Evolutionary conservation across 169 alveolate species (phyloP).

Genomic region (Eimeria mitis): DNA sequence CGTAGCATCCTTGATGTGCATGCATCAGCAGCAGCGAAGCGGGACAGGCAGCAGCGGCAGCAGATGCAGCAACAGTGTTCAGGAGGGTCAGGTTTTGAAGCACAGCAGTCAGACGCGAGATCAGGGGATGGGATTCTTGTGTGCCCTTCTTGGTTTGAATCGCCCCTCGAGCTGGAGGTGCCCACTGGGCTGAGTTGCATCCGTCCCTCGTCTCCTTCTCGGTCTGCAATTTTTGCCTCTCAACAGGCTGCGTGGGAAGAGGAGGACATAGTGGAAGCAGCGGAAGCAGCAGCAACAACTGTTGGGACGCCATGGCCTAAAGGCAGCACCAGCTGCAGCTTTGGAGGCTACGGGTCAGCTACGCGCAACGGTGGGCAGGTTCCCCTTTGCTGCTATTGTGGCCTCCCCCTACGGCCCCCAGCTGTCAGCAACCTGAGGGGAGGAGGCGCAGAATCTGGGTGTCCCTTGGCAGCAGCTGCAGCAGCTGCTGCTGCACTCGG

Average conservation of each 20-base stretch:
- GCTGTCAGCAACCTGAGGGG: conserved; percentile 30
- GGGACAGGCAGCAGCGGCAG: conserved; percentile 36
- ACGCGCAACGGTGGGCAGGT: conserved; percentile 73
- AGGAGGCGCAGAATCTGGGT: conserved; percentile 58
- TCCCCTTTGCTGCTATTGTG: conserved; percentile 74
- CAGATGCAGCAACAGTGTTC: conserved; percentile 40
- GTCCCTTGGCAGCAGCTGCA: conserved; percentile 68
- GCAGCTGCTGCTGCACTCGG: conserved; percentile 68
- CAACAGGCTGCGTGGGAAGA: conserved; percentile 62
- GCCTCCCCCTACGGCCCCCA: conserved; percentile 66
- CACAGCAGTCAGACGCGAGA: not conserved
- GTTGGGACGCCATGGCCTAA: conserved; percentile 65
- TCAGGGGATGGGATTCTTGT: conserved; percentile 18
- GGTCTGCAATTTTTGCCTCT: conserved; percentile 20
- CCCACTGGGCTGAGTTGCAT: not conserved
- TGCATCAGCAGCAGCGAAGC: conserved; percentile 19
- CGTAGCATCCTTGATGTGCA: conserved; percentile 42
- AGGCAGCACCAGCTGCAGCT: conserved; percentile 67
- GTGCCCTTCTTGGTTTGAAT: conserved; percentile 67
- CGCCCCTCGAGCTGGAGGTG: not conserved
- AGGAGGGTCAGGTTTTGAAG: not conserved
- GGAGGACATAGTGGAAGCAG: conserved; percentile 33
- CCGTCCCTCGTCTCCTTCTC: conserved; percentile 66
- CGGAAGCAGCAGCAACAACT: conserved; percentile 61
- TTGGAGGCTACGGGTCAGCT: conserved; percentile 66